These are phyloP conservation scores for Agrocybe pediades DNA, from an alignment of 768 basidiomycete species.

Conservation along the genomic window DNA sequence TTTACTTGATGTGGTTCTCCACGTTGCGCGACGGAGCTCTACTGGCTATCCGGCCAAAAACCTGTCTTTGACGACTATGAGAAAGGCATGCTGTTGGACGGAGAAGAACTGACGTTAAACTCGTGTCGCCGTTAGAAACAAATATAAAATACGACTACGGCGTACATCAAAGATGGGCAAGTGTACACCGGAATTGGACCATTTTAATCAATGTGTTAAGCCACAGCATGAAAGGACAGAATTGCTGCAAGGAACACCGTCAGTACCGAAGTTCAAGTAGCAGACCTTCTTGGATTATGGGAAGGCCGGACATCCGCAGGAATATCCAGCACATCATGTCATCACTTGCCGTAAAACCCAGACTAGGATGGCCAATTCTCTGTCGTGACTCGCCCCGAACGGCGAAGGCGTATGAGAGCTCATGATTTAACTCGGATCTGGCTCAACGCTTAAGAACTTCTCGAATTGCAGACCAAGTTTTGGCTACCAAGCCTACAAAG, in stretches of 20 bases:
- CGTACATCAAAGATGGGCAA: slow-evolving; percentile 28
- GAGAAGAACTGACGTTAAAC: slow-evolving; percentile 27
- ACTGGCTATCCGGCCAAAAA: slow-evolving; percentile 24
- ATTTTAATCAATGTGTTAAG: slow-evolving; percentile 24
- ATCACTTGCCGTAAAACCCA: too few relatives aligned
- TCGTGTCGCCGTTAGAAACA: slow-evolving; percentile 27
- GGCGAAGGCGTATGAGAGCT: too few relatives aligned
- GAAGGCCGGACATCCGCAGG: slow-evolving; percentile 27
- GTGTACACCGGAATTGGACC: slow-evolving; percentile 27
- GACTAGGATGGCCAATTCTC: too few relatives aligned
- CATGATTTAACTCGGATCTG: too few relatives aligned
- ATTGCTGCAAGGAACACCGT: slow-evolving; percentile 23
- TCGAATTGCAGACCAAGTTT: too few relatives aligned
- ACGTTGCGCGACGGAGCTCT: slow-evolving; percentile 29
- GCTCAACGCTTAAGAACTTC: too few relatives aligned
- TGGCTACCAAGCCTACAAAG: too few relatives aligned
- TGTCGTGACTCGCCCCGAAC: too few relatives aligned
- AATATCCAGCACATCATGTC: slow-evolving; percentile 9
- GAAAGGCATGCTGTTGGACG: slow-evolving; percentile 28
- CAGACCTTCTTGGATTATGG: slow-evolving; percentile 27
- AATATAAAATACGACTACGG: slow-evolving; percentile 24
- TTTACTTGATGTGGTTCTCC: slow-evolving; percentile 21
- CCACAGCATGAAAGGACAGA: slow-evolving; percentile 24
- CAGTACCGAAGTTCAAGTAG: slow-evolving; percentile 24
- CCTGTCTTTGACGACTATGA: slow-evolving; percentile 29